Percentiles rank a stretch among this genome's conserved stretches.
phyloP scores from a whole-genome alignment of 257 asterid species.

The Leonotis leonurus region DNA sequence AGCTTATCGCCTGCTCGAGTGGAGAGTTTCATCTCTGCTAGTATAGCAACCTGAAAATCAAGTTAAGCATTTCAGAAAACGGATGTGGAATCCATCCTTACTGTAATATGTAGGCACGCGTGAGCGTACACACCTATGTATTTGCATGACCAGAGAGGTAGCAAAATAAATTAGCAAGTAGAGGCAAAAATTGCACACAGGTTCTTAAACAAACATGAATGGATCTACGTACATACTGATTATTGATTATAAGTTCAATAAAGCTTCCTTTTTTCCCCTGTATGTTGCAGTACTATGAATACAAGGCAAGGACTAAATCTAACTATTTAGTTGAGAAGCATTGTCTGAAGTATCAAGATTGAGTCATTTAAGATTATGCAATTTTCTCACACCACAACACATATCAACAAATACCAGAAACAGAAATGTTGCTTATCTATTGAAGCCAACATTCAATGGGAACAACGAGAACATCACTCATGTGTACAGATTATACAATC shows the following conservation, averaged over 20 bases:
- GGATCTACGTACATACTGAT: not conserved
- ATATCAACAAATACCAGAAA: not conserved
- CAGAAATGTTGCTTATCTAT: not conserved
- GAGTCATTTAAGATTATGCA: not conserved
- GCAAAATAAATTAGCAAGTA: not conserved
- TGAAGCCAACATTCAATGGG: not conserved
- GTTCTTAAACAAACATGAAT: not conserved
- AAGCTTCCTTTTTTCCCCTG: not conserved
- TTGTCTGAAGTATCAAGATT: not conserved
- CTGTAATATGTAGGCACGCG: not conserved
- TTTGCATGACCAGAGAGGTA: not conserved
- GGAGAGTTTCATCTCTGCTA: conserved; percentile 54
- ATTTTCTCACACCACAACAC: not conserved
- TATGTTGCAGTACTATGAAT: not conserved
- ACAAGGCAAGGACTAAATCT: not conserved
- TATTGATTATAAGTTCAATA: not conserved
- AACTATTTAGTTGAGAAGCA: not conserved
- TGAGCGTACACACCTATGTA: not conserved
- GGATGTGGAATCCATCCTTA: not conserved
- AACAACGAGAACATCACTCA: not conserved
- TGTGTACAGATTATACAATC: not conserved
- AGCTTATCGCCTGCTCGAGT: conserved; percentile 54
- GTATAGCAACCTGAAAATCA: conserved; percentile 53
- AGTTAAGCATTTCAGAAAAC: conserved; percentile 6
- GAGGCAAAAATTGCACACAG: not conserved